Conservation (phyloP, 495 filamentous ascomycete genomes). For the Pseudomonodictys pantanalensis region DNA sequence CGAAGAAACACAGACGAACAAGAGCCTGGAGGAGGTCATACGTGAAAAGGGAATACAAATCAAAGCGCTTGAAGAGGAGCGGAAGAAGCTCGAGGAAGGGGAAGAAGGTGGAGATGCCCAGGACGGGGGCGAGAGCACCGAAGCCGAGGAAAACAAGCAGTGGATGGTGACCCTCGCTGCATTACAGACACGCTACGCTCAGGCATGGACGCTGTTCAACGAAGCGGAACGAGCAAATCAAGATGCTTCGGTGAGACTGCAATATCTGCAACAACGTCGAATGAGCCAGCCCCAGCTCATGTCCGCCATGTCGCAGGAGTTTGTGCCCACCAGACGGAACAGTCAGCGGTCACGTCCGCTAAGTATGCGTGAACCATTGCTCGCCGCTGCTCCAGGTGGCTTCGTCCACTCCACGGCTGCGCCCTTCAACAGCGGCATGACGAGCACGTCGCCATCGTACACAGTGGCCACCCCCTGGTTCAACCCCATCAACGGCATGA, state of each 20-base stretch:
- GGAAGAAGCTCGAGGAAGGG: slow-evolving; percentile 47
- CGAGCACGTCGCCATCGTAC: slow-evolving; percentile 34
- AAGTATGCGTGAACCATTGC: slow-evolving; percentile 31
- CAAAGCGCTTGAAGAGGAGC: slow-evolving; percentile 61
- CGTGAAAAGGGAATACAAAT: slow-evolving; percentile 59
- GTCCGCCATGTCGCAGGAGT: slow-evolving; percentile 7
- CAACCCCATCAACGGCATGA: slow-evolving; percentile 43
- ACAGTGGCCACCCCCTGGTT: slow-evolving; percentile 34
- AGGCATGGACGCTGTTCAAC: slow-evolving; percentile 21
- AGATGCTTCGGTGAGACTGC: slow-evolving; percentile 14
- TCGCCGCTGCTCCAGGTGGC: slow-evolving; percentile 21
- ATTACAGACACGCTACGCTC: slow-evolving; percentile 51
- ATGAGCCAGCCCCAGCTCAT: slow-evolving; percentile 32
- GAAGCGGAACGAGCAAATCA: slow-evolving; percentile 30
- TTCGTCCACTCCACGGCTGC: slow-evolving; percentile 23
- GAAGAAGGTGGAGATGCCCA: slow-evolving; percentile 51
- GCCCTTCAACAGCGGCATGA: slow-evolving; percentile 30
- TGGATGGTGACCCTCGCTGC: slow-evolving; percentile 52
- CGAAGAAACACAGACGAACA: slow-evolving; percentile 54
- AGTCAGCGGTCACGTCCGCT: slow-evolving; percentile 26
- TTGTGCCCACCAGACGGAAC: slow-evolving; percentile 13
- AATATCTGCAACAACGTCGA: slow-evolving; percentile 29
- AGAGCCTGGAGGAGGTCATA: slow-evolving; percentile 59
- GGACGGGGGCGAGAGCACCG: slow-evolving; percentile 48
- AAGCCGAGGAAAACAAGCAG: slow-evolving; percentile 56